Evolutionary conservation across 441 rosid genomes (phyloP).

Genomic region (Gossypium gossypioides): DNA sequence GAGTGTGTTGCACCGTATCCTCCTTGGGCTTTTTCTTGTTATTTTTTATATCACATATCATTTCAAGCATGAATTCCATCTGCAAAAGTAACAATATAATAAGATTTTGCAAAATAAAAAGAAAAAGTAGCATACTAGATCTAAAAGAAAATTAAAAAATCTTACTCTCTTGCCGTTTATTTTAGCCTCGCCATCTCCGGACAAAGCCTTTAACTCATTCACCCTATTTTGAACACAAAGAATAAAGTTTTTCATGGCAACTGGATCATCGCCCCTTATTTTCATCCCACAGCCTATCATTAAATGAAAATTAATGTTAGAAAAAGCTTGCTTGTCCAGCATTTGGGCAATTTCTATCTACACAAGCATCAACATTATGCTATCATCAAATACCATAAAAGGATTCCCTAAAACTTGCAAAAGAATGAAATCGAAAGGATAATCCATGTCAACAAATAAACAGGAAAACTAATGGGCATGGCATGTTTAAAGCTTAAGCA

Average conservation of each 20-base stretch:
- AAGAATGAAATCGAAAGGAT: background rate
- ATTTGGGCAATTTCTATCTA: background rate
- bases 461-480: background rate
- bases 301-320: conserved; percentile 12
- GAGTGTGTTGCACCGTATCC: conserved; percentile 50
- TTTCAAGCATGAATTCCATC: conserved; percentile 96
- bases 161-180: conserved; percentile 55
- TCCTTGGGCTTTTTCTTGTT: conserved; percentile 68
- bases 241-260: conserved; percentile 72
- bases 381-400: background rate
- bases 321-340: background rate
- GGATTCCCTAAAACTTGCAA: background rate
- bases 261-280: conserved; percentile 79
- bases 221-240: conserved; percentile 62
- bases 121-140: background rate
- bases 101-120: conserved; percentile 7
- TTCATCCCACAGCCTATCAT: conserved; percentile 81
- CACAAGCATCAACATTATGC: background rate
- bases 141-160: background rate
- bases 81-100: conserved; percentile 21
- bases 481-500: conserved; percentile 9
- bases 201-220: conserved; percentile 51
- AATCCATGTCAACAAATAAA: background rate
- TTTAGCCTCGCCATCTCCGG: conserved; percentile 31
- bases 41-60: conserved; percentile 77